These are phyloP conservation scores for Phytophthora cajani DNA, from an alignment of 352 stramenopile genomes.

Conservation along the genomic window DNA sequence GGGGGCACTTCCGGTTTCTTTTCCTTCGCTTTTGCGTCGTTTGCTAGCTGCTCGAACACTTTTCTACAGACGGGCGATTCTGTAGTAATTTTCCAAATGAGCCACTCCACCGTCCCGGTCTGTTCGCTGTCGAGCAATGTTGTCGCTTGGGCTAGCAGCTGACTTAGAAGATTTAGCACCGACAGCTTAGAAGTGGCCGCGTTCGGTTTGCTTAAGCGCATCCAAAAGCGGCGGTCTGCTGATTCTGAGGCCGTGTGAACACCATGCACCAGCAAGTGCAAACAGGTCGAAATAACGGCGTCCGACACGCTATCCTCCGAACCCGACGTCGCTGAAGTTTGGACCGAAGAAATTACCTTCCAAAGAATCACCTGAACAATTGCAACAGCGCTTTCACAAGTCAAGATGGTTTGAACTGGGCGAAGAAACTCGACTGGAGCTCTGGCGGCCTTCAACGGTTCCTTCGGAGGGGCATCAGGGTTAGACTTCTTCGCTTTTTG, in stretches of 20 bases:
- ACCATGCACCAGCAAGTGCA: constrained; percentile 84
- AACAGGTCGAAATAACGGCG: constrained; percentile 81
- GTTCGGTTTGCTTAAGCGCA: constrained; percentile 46
- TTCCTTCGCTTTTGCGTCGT: constrained; percentile 38
- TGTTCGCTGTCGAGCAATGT: constrained; percentile 79
- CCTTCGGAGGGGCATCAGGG: constrained; percentile 31
- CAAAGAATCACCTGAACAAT: constrained; percentile 76
- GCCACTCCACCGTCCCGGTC: constrained; percentile 74
- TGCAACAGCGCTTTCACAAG: constrained; percentile 69
- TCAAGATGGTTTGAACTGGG: constrained; percentile 66
- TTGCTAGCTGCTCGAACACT: constrained; percentile 44
- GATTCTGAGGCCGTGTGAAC: constrained; percentile 60
- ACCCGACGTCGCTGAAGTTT: constrained; percentile 11
- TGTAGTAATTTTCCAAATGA: constrained; percentile 64
- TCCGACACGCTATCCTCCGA: constrained; percentile 68
- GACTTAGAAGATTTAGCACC: constrained; percentile 59
- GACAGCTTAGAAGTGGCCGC: constrained; percentile 47
- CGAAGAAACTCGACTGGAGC: constrained; percentile 59
- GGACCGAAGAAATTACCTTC: constrained; percentile 49
- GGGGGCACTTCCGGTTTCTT: constrained; percentile 21
- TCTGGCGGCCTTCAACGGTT: constrained; percentile 48
- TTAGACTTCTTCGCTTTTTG: constrained; percentile 39
- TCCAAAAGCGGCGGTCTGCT: constrained; percentile 56
- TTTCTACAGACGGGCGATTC: constrained; percentile 53
- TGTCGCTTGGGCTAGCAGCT: constrained; percentile 51